phyloP scores from a whole-genome alignment of 2,329 filamentous ascomycete species.

The Talaromyces marneffei region DNA sequence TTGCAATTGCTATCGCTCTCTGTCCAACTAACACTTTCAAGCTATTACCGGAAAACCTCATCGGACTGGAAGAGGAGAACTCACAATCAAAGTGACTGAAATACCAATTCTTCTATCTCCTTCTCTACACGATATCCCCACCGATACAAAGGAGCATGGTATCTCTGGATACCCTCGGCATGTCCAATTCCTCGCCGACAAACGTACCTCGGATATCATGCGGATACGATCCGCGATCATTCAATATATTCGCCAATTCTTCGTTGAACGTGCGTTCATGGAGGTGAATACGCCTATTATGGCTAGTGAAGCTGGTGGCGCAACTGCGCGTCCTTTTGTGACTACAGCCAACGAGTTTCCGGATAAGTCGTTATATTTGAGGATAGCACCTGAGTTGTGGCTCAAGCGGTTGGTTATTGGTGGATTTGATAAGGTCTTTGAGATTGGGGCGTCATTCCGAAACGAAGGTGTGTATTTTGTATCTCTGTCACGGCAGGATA shows the following conservation, averaged over 20 bases:
- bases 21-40: constrained; percentile 23
- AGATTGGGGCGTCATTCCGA: constrained; percentile 86
- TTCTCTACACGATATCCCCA: constrained; percentile 71
- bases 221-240: constrained; percentile 69
- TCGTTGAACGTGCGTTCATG: constrained; percentile 66
- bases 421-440: constrained; percentile 81
- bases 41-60: constrained; percentile 66
- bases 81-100: constrained; percentile 63
- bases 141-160: constrained; percentile 63
- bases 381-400: constrained; percentile 92
- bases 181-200: constrained; percentile 77
- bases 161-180: constrained; percentile 72
- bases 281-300: constrained; percentile 91
- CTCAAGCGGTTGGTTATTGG: constrained; percentile 87
- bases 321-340: constrained; percentile 77
- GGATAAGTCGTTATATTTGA: constrained; percentile 64
- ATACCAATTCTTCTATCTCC: constrained; percentile 71
- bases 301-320: constrained; percentile 75
- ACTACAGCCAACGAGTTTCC: constrained; percentile 72
- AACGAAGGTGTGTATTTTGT: constrained; percentile 65
- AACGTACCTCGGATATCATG: constrained; percentile 60
- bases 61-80: constrained; percentile 65
- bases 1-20: neutral
- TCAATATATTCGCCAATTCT: constrained; percentile 65
- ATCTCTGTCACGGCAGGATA: neutral